Conservation (phyloP, 2,329 filamentous ascomycete genomes). For the Paraphaeosphaeria sporulosa region DNA sequence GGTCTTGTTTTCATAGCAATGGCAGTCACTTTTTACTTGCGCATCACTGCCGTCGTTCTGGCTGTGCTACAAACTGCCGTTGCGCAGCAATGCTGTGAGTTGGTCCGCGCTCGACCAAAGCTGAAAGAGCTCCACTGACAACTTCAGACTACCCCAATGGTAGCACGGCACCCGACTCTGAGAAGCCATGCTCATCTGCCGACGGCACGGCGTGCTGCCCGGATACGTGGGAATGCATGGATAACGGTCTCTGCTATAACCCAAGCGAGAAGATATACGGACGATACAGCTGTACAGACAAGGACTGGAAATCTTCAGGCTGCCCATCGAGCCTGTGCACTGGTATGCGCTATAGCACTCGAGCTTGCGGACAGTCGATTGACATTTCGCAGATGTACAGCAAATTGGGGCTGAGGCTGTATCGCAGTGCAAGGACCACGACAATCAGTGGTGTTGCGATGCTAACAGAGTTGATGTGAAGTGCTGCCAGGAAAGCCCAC, state of each 20-base stretch:
- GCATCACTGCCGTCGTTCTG: conserved; percentile 26
- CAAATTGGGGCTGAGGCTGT: conserved; percentile 41
- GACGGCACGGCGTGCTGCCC: conserved; percentile 47
- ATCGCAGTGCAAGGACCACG: conserved; percentile 41
- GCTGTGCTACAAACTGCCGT: conserved; percentile 24
- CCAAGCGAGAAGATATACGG: conserved; percentile 35
- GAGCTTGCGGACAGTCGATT: background rate
- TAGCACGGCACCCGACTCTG: conserved; percentile 27
- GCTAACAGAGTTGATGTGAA: conserved; percentile 36
- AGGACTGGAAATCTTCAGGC: conserved; percentile 40
- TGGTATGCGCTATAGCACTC: conserved; percentile 22
- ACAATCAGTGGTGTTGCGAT: conserved; percentile 48
- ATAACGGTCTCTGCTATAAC: conserved; percentile 48
- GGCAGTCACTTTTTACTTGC: conserved; percentile 28
- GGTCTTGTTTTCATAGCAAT: conserved; percentile 24
- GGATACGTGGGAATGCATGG: conserved; percentile 45
- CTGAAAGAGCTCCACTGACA: conserved; percentile 18
- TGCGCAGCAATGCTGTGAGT: conserved; percentile 43
- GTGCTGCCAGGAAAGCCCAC: conserved; percentile 42
- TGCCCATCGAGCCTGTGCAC: conserved; percentile 47
- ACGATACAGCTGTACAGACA: conserved; percentile 47
- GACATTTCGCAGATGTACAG: conserved; percentile 26
- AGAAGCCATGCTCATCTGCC: conserved; percentile 44
- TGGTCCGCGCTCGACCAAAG: background rate
- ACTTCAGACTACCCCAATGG: conserved; percentile 46